Conservation (phyloP, 768 basidiomycete genomes). For the Termitomyces sp. region DNA sequence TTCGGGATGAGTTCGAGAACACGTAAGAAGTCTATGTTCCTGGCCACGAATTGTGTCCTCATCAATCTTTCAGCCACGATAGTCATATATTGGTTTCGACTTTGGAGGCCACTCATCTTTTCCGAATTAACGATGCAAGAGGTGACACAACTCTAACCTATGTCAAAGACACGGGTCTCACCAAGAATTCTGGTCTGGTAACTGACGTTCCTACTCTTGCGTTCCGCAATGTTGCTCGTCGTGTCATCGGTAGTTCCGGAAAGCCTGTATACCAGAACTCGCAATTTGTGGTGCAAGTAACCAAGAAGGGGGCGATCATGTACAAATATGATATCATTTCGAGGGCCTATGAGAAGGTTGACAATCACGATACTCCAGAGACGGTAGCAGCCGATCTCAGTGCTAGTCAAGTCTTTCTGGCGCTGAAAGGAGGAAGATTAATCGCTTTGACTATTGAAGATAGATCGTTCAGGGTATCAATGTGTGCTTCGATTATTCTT, state of each 20-base stretch:
- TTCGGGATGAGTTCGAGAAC: conserved; percentile 44
- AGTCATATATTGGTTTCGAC: conserved; percentile 62
- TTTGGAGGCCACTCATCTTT: conserved; percentile 46
- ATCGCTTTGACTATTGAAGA: conserved; percentile 46
- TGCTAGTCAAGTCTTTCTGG: conserved; percentile 63
- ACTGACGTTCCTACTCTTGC: conserved; percentile 56
- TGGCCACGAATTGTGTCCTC: not conserved
- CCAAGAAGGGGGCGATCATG: conserved; percentile 49
- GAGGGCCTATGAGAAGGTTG: conserved; percentile 35
- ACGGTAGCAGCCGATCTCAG: conserved; percentile 71
- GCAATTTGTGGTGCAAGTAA: conserved; percentile 69
- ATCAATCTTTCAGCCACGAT: conserved; percentile 23
- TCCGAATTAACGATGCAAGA: conserved; percentile 41
- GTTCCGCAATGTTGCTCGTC: conserved; percentile 49
- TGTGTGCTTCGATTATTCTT: conserved; percentile 21
- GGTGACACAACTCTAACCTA: conserved; percentile 37
- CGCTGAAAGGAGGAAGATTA: conserved; percentile 49
- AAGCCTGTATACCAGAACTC: conserved; percentile 39
- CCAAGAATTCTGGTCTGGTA: conserved; percentile 35
- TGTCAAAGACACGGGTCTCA: conserved; percentile 26
- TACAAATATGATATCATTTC: conserved; percentile 50
- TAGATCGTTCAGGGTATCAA: conserved; percentile 26
- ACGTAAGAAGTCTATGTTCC: conserved; percentile 34
- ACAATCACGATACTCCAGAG: conserved; percentile 27
- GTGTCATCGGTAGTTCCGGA: conserved; percentile 25